A percentile compares a stretch with the other conserved stretches of the same genome.
These are phyloP conservation scores for Botrytis fragariae DNA, from an alignment of 2,329 filamentous ascomycete genomes.

Conservation along the genomic window DNA sequence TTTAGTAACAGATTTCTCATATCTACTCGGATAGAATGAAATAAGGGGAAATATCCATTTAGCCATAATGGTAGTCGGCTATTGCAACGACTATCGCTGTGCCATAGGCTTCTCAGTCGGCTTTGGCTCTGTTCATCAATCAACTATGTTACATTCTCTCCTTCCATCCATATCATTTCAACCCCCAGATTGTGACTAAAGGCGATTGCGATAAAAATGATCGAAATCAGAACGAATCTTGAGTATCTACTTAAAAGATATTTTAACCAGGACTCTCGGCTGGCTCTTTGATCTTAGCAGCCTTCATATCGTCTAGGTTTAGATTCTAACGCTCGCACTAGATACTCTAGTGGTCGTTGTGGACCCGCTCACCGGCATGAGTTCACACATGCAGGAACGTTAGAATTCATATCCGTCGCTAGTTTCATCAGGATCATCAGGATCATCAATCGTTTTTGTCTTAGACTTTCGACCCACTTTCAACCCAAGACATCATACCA, in stretches of 20 bases:
- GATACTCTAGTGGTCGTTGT: not conserved
- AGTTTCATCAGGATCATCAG: not conserved
- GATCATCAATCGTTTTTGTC: not conserved
- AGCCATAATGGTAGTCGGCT: not conserved
- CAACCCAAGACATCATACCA: not conserved
- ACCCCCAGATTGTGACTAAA: not conserved
- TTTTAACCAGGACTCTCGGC: not conserved
- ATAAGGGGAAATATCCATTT: not conserved
- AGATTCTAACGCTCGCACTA: not conserved
- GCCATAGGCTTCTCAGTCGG: not conserved
- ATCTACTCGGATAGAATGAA: not conserved
- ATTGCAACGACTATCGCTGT: not conserved
- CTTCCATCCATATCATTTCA: not conserved
- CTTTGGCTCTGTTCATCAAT: not conserved
- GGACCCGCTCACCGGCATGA: not conserved
- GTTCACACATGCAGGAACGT: not conserved
- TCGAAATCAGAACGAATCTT: not conserved
- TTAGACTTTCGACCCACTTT: not conserved
- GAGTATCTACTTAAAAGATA: not conserved
- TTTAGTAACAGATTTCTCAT: not conserved
- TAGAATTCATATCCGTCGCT: not conserved
- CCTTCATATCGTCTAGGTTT: not conserved
- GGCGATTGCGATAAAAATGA: not conserved
- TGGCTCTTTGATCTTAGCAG: not conserved
- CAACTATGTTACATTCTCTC: not conserved